A percentile compares a stretch with the other conserved stretches of the same genome.
These are phyloP conservation scores for Gardenia jasminoides DNA, from an alignment of 257 asterid genomes.

Conservation along the genomic window DNA sequence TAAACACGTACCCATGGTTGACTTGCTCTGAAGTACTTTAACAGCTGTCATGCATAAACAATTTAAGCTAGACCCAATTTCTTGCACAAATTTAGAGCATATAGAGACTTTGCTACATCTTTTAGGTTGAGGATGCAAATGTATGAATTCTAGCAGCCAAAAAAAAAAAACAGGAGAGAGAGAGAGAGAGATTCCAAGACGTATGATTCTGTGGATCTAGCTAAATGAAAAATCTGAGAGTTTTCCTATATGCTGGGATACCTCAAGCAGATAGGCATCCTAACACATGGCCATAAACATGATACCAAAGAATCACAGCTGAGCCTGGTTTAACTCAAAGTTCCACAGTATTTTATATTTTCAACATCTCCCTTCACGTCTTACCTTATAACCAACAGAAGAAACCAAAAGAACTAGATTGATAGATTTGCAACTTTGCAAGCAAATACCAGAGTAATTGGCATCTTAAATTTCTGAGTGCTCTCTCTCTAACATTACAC, in stretches of 20 bases:
- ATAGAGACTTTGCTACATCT: neutral
- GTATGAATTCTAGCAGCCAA: neutral
- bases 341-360: neutral
- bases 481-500: neutral
- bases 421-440: neutral
- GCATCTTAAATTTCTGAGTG: neutral
- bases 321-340: neutral
- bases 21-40: constrained; percentile 45
- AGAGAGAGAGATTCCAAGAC: neutral
- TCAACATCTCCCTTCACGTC: neutral
- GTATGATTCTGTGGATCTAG: neutral
- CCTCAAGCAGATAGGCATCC: neutral
- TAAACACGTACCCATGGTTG: constrained; percentile 61
- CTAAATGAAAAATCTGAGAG: neutral
- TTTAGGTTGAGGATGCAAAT: neutral
- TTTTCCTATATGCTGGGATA: neutral
- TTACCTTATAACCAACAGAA: neutral
- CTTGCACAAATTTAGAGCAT: no score
- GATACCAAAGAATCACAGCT: neutral
- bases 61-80: no score
- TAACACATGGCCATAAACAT: no score
- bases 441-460: neutral
- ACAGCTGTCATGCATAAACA: constrained; percentile 32
- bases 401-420: neutral
- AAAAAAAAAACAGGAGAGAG: neutral